Conservation (phyloP, 2,329 filamentous ascomycete species). For the Penicillium expansum region DNA sequence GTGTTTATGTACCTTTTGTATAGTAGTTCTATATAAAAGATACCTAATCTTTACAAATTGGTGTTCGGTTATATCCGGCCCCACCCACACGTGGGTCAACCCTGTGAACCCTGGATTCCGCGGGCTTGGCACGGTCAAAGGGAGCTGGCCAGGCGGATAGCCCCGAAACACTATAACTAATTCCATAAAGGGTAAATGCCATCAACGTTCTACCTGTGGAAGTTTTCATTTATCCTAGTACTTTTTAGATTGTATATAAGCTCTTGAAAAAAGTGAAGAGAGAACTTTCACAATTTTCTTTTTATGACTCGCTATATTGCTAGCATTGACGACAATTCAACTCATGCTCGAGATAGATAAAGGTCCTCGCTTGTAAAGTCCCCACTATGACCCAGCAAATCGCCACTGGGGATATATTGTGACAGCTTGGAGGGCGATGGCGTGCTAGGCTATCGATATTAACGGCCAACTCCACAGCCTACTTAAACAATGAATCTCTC, state of each 20-base stretch:
- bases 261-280: too few relatives aligned
- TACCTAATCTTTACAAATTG: neutral
- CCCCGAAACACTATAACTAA: neutral
- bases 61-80: neutral
- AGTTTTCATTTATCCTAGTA: too few relatives aligned
- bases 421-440: neutral
- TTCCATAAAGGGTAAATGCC: neutral
- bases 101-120: neutral
- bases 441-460: neutral
- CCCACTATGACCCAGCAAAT: neutral
- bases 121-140: too few relatives aligned
- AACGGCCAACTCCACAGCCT: neutral
- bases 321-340: neutral
- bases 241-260: too few relatives aligned
- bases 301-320: neutral
- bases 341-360: neutral
- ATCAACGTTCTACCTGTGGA: neutral
- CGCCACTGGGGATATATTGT: neutral
- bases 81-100: neutral
- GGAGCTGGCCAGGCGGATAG: neutral
- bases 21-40: neutral
- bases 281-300: too few relatives aligned
- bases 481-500: neutral
- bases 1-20: neutral
- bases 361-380: neutral